phyloP scores from a whole-genome alignment of 139 green algal species.

The Trebouxia sp. region DNA sequence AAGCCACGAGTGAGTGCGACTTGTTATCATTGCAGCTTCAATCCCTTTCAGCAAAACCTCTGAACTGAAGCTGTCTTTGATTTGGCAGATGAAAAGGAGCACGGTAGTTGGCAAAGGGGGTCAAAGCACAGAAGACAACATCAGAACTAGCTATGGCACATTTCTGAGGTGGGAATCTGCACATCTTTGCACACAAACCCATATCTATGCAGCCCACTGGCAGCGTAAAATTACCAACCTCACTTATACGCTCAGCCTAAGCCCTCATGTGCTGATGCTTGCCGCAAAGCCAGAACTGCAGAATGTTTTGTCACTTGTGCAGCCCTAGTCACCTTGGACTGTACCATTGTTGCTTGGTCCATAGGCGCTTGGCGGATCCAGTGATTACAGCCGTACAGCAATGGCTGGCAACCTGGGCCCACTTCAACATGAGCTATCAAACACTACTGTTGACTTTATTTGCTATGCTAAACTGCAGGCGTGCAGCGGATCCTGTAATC shows the following conservation, averaged over 20 bases:
- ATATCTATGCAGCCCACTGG: background rate
- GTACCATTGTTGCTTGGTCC: background rate
- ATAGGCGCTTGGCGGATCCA: background rate
- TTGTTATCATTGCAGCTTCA: no score
- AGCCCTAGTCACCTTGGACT: background rate
- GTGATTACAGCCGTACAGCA: background rate
- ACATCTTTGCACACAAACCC: background rate
- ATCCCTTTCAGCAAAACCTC: no score
- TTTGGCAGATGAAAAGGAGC: conserved; percentile 80
- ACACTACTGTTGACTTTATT: background rate
- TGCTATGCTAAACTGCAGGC: background rate
- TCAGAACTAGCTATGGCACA: conserved; percentile 80
- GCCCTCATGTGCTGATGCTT: background rate
- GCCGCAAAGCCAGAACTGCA: background rate
- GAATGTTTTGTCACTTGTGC: background rate
- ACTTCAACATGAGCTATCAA: background rate
- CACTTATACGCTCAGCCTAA: background rate
- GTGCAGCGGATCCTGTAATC: conserved; percentile 51
- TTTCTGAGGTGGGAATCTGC: conserved; percentile 63
- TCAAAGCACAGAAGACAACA: conserved; percentile 56
- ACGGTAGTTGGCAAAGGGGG: conserved; percentile 74
- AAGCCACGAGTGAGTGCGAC: conserved; percentile 36
- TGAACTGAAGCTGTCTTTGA: no score
- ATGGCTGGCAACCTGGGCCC: background rate
- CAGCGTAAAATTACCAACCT: background rate